phyloP scores from a whole-genome alignment of 1,284 basidiomycete genomes.

The Malassezia sp. region DNA sequence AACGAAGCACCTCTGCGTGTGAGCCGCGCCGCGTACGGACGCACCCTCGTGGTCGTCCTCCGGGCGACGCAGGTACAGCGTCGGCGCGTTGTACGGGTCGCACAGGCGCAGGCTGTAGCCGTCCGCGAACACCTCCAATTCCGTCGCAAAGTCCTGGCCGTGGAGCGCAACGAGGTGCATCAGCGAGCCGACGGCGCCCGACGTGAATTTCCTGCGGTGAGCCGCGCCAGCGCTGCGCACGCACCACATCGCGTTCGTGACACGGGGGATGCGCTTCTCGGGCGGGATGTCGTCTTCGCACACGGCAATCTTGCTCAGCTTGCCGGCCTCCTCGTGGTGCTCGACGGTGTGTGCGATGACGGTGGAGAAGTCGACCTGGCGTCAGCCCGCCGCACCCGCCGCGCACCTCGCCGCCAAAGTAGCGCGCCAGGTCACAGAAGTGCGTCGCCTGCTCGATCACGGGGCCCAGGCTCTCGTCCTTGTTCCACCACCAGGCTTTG shows the following conservation, averaged over 20 bases:
- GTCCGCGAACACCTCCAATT: constrained; percentile 40
- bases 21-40: too few species aligned
- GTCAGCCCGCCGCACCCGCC: too few species aligned
- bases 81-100: constrained; percentile 44
- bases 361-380: constrained; percentile 72
- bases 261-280: constrained; percentile 38
- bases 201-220: constrained; percentile 43
- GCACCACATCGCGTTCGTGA: constrained; percentile 44
- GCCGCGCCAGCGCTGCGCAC: too few species aligned
- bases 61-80: constrained; percentile 42
- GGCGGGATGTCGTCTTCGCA: constrained; percentile 63
- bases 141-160: constrained; percentile 42
- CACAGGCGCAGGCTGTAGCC: constrained; percentile 39
- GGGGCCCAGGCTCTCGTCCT: constrained; percentile 76
- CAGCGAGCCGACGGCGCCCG: constrained; percentile 40
- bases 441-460: constrained; percentile 93
- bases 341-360: constrained; percentile 53
- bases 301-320: constrained; percentile 65
- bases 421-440: constrained; percentile 64
- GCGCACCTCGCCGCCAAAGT: constrained; percentile 97
- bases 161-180: constrained; percentile 44
- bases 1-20: constrained; percentile 43
- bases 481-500: constrained; percentile 93
- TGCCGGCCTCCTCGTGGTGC: constrained; percentile 55
- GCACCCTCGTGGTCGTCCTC: constrained; percentile 38